A percentile compares a stretch with the other conserved stretches of the same genome.
phyloP scores from a whole-genome alignment of 2,329 filamentous ascomycete genomes.

The Shiraia bambusicola region DNA sequence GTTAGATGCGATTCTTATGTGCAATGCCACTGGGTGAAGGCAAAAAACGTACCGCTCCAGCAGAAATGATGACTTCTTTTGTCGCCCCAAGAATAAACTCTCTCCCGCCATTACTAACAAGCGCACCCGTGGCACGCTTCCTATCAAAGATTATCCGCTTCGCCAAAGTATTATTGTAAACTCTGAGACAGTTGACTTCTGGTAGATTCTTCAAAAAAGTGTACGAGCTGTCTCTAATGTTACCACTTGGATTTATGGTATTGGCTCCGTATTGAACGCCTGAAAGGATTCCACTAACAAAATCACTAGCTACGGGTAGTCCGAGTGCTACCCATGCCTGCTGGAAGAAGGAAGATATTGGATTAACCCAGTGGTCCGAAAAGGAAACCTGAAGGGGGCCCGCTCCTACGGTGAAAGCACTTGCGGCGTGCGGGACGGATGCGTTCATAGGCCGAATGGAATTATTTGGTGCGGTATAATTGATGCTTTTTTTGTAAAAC shows the following conservation, averaged over 20 bases:
- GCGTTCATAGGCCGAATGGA: conserved; percentile 8
- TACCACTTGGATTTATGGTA: conserved; percentile 26
- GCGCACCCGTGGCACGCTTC: conserved; percentile 27
- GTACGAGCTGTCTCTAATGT: conserved; percentile 11
- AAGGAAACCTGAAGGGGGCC: conserved; percentile 19
- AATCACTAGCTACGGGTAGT: conserved; percentile 8
- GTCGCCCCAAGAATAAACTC: conserved; percentile 26
- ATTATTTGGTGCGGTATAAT: conserved; percentile 26
- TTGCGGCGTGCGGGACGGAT: conserved; percentile 8
- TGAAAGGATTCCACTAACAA: conserved; percentile 17
- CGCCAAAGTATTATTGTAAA: too few relatives aligned
- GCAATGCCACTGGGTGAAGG: too few relatives aligned
- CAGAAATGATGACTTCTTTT: conserved; percentile 49
- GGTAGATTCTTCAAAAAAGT: too few relatives aligned
- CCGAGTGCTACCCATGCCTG: conserved; percentile 16
- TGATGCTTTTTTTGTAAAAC: conserved; percentile 26
- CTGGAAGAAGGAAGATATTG: conserved; percentile 17
- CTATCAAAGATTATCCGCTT: conserved; percentile 8
- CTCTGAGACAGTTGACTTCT: too few relatives aligned
- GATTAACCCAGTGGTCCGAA: conserved; percentile 19
- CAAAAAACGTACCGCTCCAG: too few relatives aligned
- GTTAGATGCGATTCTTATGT: too few relatives aligned
- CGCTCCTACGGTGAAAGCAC: conserved; percentile 2
- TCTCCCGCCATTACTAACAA: conserved; percentile 6
- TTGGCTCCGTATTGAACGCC: conserved; percentile 14